phyloP scores from a whole-genome alignment of 1,139 yeast genomes.

The Saccharomyces pastorianus region DNA sequence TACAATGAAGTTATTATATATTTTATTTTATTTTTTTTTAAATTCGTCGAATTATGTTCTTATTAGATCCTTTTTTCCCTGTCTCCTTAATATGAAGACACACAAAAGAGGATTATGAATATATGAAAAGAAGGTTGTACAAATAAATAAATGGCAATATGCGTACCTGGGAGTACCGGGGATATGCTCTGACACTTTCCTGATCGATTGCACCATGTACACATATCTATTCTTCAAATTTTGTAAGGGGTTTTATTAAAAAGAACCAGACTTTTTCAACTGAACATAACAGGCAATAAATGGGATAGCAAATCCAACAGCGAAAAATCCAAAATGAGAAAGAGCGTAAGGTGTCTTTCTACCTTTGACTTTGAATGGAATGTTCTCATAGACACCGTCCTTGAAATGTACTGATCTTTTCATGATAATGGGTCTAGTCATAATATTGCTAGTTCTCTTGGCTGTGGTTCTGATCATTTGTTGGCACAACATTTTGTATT shows the following conservation, averaged over 20 bases:
- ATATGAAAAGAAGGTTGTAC: background rate
- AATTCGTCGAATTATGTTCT: background rate
- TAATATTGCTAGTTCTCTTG: background rate
- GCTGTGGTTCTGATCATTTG: background rate
- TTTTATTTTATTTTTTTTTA: conserved; percentile 2
- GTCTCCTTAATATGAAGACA: background rate
- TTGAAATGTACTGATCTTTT: conserved; percentile 43
- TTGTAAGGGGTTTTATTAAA: conserved; percentile 22
- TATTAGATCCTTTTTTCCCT: background rate
- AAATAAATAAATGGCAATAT: background rate
- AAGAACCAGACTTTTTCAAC: conserved; percentile 65
- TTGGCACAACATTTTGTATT: conserved; percentile 29
- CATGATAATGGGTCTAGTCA: conserved; percentile 8
- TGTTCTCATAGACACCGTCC: conserved; percentile 82
- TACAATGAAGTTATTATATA: background rate
- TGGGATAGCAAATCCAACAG: conserved; percentile 56
- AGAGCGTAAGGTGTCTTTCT: conserved; percentile 83
- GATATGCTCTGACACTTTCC: background rate
- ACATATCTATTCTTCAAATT: background rate
- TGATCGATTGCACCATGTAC: background rate
- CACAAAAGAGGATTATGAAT: background rate
- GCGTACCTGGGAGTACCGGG: background rate
- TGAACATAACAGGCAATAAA: conserved; percentile 62
- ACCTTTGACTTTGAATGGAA: conserved; percentile 89
- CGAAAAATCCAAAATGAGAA: conserved; percentile 72